Evolutionary conservation across 768 basidiomycete species (phyloP).

Genomic region (Russula compacta): DNA sequence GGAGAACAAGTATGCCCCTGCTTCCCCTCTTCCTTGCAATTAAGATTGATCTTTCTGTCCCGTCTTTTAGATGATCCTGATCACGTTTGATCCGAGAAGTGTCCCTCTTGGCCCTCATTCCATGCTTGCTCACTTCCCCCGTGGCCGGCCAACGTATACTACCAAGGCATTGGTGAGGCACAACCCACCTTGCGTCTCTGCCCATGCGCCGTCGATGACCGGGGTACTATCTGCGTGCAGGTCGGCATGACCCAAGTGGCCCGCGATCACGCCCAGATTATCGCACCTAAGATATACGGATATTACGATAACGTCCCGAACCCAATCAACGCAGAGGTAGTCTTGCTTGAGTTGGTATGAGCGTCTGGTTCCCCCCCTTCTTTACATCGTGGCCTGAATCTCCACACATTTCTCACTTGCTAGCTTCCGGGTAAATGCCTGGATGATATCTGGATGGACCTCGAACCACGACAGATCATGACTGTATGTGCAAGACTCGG

Average conservation of each 20-base stretch:
- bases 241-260: slow-evolving; percentile 27
- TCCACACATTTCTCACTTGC: not conserved
- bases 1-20: slow-evolving; percentile 24
- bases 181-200: not conserved
- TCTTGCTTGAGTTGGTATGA: slow-evolving; percentile 27
- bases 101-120: slow-evolving; percentile 25
- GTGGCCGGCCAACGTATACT: slow-evolving; percentile 23
- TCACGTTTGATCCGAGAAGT: slow-evolving; percentile 24
- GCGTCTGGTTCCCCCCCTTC: not conserved
- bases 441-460: slow-evolving; percentile 24
- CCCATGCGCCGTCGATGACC: not conserved
- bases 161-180: slow-evolving; percentile 27
- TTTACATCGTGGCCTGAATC: slow-evolving; percentile 3
- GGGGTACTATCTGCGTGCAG: slow-evolving; percentile 13
- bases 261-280: slow-evolving; percentile 18
- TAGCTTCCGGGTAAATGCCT: slow-evolving; percentile 25
- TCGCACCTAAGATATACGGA: slow-evolving; percentile 26
- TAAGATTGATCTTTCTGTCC: not conserved
- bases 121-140: slow-evolving; percentile 28
- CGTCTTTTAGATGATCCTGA: slow-evolving; percentile 24
- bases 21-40: not conserved
- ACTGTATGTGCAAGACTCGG: slow-evolving; percentile 22
- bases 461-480: slow-evolving; percentile 20
- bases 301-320: slow-evolving; percentile 25
- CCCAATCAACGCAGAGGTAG: slow-evolving; percentile 27